Evolutionary conservation across 2,329 filamentous ascomycete species (phyloP).

Genomic region (Fusarium secorum): DNA sequence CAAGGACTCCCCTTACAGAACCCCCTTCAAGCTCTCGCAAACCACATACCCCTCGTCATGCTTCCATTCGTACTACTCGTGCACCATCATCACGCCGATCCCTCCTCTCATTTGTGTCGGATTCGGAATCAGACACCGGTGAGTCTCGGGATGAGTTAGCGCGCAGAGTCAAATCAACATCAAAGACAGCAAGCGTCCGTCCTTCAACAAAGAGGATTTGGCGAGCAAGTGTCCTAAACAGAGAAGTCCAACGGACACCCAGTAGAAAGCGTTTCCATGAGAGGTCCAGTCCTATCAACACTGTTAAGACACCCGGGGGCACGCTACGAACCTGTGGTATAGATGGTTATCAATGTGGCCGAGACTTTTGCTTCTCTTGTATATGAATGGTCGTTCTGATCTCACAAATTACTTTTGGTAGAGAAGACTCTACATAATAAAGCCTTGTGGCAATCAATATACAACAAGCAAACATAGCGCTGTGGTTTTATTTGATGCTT

Average conservation of each 20-base stretch:
- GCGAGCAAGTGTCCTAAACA: conserved; percentile 44
- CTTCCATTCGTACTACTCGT: conserved; percentile 37
- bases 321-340: conserved; percentile 61
- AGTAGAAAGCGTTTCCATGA: conserved; percentile 34
- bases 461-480: conserved; percentile 17
- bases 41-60: conserved; percentile 41
- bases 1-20: background rate
- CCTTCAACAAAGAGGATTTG: conserved; percentile 39
- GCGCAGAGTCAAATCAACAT: conserved; percentile 25
- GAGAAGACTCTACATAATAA: background rate
- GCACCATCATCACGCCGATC: conserved; percentile 47
- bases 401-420: background rate
- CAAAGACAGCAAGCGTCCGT: conserved; percentile 16
- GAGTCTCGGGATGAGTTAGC: conserved; percentile 49
- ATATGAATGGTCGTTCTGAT: conserved; percentile 40
- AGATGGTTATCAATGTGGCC: conserved; percentile 62
- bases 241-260: conserved; percentile 41
- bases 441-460: background rate
- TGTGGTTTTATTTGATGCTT: conserved; percentile 35
- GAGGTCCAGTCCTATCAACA: conserved; percentile 31
- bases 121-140: conserved; percentile 52
- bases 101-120: conserved; percentile 54
- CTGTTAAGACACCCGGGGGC: conserved; percentile 58
- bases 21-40: conserved; percentile 33
- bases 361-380: conserved; percentile 69